phyloP scores from a whole-genome alignment of 148 eudicot species.

The Vaccinium macrocarpon region DNA sequence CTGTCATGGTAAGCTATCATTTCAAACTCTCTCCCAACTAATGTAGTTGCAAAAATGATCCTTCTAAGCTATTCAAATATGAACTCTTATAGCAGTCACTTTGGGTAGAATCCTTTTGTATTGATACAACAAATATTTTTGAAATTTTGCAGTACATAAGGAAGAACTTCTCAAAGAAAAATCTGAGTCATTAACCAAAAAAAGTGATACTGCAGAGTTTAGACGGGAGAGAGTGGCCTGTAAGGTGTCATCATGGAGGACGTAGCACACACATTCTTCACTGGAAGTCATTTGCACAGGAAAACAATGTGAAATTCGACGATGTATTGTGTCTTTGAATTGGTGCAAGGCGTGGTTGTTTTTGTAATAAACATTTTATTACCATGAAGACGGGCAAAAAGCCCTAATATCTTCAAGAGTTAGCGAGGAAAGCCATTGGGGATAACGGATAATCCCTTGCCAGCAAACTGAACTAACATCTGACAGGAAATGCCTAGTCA shows the following conservation, averaged over 20 bases:
- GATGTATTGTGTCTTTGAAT: conserved; percentile 38
- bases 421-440: too few relatives aligned
- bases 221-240: conserved; percentile 11
- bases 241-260: background rate
- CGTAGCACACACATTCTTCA: background rate
- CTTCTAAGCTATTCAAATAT: background rate
- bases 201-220: conserved; percentile 5
- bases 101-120: background rate
- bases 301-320: conserved; percentile 28
- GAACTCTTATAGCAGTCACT: background rate
- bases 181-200: background rate
- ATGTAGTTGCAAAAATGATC: background rate
- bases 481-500: too few relatives aligned
- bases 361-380: too few relatives aligned
- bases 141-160: conserved; percentile 13
- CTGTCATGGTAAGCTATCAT: background rate
- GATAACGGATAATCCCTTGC: too few relatives aligned
- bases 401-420: too few relatives aligned
- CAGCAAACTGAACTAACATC: too few relatives aligned
- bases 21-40: background rate
- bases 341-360: background rate
- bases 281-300: conserved; percentile 22
- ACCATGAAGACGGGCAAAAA: too few relatives aligned
- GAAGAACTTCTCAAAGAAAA: background rate
- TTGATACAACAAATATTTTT: background rate